Percentiles rank a stretch among this genome's conserved stretches.
These are phyloP conservation scores for Agaricus blazei DNA, from an alignment of 768 basidiomycete species.

Conservation along the genomic window DNA sequence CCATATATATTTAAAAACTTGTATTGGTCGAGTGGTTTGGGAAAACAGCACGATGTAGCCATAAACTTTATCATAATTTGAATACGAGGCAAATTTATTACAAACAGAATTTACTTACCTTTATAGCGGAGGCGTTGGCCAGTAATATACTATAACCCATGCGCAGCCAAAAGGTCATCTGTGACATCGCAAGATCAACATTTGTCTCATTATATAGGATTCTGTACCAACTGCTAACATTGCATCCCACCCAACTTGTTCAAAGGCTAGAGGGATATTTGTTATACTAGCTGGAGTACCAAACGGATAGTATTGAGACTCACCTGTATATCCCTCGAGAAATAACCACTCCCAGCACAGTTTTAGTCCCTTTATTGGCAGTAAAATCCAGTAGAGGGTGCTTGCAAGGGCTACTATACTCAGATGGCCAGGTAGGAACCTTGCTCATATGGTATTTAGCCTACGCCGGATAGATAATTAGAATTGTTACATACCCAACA, in stretches of 20 bases:
- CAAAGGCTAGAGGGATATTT: conserved; percentile 1
- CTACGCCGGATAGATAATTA: neutral
- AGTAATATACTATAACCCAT: conserved; percentile 19
- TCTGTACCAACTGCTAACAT: conserved; percentile 24
- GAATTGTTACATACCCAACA: conserved; percentile 20
- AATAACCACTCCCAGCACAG: conserved; percentile 25
- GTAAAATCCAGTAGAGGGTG: conserved; percentile 21
- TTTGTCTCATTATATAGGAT: neutral
- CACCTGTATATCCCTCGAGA: conserved; percentile 23
- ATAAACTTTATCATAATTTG: conserved; percentile 36
- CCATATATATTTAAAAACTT: conserved; percentile 46
- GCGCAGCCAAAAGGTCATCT: conserved; percentile 24
- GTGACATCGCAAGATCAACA: neutral
- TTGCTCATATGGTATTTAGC: conserved; percentile 5
- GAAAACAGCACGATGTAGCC: conserved; percentile 44
- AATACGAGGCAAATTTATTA: neutral
- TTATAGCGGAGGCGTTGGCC: conserved; percentile 36
- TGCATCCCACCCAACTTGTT: conserved; percentile 29
- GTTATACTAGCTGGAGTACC: neutral
- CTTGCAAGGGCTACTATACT: conserved; percentile 20
- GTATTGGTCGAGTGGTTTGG: conserved; percentile 50
- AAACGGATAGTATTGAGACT: neutral
- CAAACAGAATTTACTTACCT: conserved; percentile 21
- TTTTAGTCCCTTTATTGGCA: conserved; percentile 22
- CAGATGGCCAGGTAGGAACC: conserved; percentile 29